Evolutionary conservation across 106 monocot genomes (phyloP).

Genomic region (Apostasia ramifera): DNA sequence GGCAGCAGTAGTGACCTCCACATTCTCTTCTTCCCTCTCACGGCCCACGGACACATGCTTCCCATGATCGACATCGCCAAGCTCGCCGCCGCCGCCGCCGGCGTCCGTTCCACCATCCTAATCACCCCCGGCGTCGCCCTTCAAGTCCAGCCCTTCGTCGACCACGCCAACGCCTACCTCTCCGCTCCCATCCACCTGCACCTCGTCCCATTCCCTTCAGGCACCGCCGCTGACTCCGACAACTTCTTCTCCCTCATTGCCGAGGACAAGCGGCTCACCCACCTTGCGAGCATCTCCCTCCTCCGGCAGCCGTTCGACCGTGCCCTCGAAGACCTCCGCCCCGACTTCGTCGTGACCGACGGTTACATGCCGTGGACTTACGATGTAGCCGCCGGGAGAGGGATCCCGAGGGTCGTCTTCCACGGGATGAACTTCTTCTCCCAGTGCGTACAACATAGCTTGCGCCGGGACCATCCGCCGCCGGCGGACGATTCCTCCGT

Average conservation of each 20-base stretch:
- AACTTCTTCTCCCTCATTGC: slow-evolving; percentile 2
- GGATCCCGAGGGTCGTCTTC: slow-evolving; percentile 17
- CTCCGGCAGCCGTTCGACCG: not conserved
- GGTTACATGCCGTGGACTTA: slow-evolving; percentile 2
- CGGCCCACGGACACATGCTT: slow-evolving; percentile 17
- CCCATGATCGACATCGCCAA: slow-evolving; percentile 19
- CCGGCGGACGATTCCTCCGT: not conserved
- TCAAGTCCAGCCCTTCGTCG: slow-evolving; percentile 3
- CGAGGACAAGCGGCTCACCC: not conserved
- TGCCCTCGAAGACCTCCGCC: slow-evolving; percentile 3
- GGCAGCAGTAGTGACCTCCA: too few relatives aligned
- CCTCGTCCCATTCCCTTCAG: slow-evolving; percentile 1
- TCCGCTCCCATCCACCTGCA: not conserved
- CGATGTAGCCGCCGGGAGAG: slow-evolving; percentile 9
- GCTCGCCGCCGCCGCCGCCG: not conserved
- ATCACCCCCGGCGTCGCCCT: slow-evolving; percentile 14
- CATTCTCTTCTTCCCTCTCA: slow-evolving; percentile 16
- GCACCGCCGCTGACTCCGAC: slow-evolving; percentile 1
- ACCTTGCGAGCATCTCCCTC: not conserved
- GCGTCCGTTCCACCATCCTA: slow-evolving; percentile 13
- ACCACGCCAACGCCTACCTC: not conserved
- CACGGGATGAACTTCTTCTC: slow-evolving; percentile 9
- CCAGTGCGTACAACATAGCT: not conserved
- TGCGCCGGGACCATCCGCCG: not conserved
- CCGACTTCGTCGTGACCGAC: slow-evolving; percentile 18